Base-by-base conservation (phyloP, 768 basidiomycete genomes). In the Vararia minispora region DNA sequence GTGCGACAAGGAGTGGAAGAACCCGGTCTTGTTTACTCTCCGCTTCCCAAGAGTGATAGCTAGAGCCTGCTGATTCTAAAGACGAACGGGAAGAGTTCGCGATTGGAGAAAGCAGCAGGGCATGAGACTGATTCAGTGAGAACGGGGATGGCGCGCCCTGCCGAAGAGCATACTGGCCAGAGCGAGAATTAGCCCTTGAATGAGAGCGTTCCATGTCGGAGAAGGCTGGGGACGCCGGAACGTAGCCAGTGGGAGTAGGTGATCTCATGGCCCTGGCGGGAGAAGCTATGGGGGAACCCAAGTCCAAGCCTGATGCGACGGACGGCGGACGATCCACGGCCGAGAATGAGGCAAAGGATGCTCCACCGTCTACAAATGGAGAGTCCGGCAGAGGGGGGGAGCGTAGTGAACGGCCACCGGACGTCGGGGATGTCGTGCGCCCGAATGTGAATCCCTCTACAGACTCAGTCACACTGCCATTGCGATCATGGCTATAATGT, bases 21-120 rank as follows among this genome's bases (percentile, higher is more conserved):
- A 68, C 55, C 31, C 64, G 64, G 44, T 79, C 74, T 41, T 71
- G 70, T 46, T 60, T 62, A 42, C 77, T 58, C 33, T 58, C 74
- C 16, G 61, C 76, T 39, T 85, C 81, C 71, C 70, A 77, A 4
- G 85, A 85, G 53, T 88, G 85, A 55, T 84, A 89, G 57, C 87
- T 89, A 3, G 87, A 90, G 12, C 87, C 84, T 25, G 67, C 69
- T 8, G 85, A 87, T 42, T 78, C 82, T 16, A 89, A 59, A 5
- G 87, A 89, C 11, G 84, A 82, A 21, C 77, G 71, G 21, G 86
- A 88, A 6, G 82, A 81, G 45, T 78, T 87, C 12, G 69, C 70
- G 13, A 81, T 58, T 4, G 82, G 77, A 26, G 79, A 76, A 37
- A 88, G 69, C n/a, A 79, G 63, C 35, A 80, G 68, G 2, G 72